phyloP scores from a whole-genome alignment of 2,329 filamentous ascomycete species.

The Ascocoryne sarcoides region DNA sequence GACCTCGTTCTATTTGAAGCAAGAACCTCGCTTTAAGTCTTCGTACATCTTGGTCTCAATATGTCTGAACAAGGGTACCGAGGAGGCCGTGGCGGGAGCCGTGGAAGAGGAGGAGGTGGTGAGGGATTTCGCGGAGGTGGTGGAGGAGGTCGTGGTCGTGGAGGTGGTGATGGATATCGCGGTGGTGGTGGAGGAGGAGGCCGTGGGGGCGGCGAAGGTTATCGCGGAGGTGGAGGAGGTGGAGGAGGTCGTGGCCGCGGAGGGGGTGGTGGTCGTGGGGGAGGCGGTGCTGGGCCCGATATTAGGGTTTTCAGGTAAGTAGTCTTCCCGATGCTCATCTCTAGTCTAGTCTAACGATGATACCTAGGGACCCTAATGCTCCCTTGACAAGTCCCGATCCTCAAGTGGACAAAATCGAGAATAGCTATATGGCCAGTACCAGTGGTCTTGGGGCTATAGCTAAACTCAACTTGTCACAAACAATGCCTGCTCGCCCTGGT shows the following conservation, averaged over 20 bases:
- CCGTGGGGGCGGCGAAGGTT: conserved; percentile 22
- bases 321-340: conserved; percentile 5
- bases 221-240: conserved; percentile 25
- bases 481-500: conserved; percentile 24
- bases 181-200: conserved; percentile 27
- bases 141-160: conserved; percentile 24
- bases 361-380: conserved; percentile 17
- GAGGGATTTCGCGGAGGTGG: conserved; percentile 14
- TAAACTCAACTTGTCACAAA: conserved; percentile 9
- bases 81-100: conserved; percentile 2
- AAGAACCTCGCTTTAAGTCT: background rate
- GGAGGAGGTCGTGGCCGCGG: conserved; percentile 20
- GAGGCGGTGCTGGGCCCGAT: conserved; percentile 12
- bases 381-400: conserved; percentile 18
- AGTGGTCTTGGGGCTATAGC: conserved; percentile 14
- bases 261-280: conserved; percentile 25
- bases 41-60: background rate
- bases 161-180: conserved; percentile 10
- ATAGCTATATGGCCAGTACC: conserved; percentile 21
- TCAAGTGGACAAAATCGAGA: conserved; percentile 23
- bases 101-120: conserved; percentile 7
- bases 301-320: conserved; percentile 22
- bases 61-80: conserved; percentile 3
- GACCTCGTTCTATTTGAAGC: background rate
- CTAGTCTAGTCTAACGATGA: conserved; percentile 1